phyloP scores from a whole-genome alignment of 257 asterid species.

The Fraxinus pennsylvanica region DNA sequence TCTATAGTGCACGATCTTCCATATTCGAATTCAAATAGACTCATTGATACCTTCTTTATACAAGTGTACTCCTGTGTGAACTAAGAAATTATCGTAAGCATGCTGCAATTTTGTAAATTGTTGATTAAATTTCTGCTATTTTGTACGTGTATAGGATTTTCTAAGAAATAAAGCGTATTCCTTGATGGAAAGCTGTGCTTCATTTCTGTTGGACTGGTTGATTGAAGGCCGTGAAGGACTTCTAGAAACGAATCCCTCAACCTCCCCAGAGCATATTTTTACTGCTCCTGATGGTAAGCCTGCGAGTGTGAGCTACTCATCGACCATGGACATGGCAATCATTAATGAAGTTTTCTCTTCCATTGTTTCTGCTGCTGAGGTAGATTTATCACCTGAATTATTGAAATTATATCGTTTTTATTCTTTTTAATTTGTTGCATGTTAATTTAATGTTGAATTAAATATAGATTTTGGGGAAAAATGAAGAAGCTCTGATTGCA shows the following conservation, averaged over 20 bases:
- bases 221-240: constrained; percentile 53
- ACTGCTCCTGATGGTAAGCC: constrained; percentile 68
- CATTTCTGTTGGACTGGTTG: constrained; percentile 75
- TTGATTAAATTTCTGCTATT: constrained; percentile 3
- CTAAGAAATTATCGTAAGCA: background rate
- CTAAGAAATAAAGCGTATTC: constrained; percentile 63
- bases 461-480: constrained; percentile 61
- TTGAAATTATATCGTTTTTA: background rate
- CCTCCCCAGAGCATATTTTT: constrained; percentile 77
- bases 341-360: constrained; percentile 61
- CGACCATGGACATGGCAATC: constrained; percentile 81
- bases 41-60: background rate
- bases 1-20: background rate
- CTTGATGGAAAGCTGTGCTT: constrained; percentile 64
- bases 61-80: background rate
- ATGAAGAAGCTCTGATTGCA: constrained; percentile 44
- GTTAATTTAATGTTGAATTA: constrained; percentile 12
- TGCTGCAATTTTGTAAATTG: background rate
- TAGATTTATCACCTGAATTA: constrained; percentile 20
- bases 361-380: constrained; percentile 72
- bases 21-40: background rate
- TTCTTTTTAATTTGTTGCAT: background rate
- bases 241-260: constrained; percentile 81
- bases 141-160: constrained; percentile 42
- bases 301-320: constrained; percentile 75